Conservation (phyloP, 1,139 yeast genomes). For the Yamadazyma dushanensis region DNA sequence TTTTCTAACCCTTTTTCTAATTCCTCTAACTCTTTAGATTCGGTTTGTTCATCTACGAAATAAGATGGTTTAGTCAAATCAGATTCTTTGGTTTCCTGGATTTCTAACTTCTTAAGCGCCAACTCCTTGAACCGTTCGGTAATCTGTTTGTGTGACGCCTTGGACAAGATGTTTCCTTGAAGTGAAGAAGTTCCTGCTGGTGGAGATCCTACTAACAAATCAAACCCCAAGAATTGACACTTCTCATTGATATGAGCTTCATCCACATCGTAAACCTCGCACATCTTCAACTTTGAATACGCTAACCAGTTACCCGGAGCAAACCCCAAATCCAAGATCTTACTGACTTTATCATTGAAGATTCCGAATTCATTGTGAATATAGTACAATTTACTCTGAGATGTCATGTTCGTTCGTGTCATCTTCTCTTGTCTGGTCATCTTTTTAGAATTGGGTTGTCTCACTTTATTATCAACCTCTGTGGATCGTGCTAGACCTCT, state of each 20-base stretch:
- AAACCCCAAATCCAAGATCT: conserved; percentile 58
- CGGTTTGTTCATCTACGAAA: conserved; percentile 29
- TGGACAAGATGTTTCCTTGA: conserved; percentile 83
- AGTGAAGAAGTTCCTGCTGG: conserved; percentile 77
- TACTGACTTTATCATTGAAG: conserved; percentile 26
- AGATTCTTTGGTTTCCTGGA: not conserved
- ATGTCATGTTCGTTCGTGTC: conserved; percentile 22
- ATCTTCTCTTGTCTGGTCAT: conserved; percentile 27
- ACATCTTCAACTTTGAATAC: conserved; percentile 51
- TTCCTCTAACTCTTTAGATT: conserved; percentile 21
- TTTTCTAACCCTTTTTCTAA: conserved; percentile 11
- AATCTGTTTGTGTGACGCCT: conserved; percentile 61
- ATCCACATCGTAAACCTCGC: conserved; percentile 26
- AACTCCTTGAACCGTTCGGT: conserved; percentile 53
- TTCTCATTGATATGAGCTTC: conserved; percentile 53
- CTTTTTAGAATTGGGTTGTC: conserved; percentile 5
- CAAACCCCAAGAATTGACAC: conserved; percentile 82
- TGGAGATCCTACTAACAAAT: conserved; percentile 74
- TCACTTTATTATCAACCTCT: conserved; percentile 1
- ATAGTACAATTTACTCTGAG: conserved; percentile 27
- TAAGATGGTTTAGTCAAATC: conserved; percentile 18
- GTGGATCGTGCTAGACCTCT: conserved; percentile 4
- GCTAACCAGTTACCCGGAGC: conserved; percentile 98
- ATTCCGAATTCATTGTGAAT: conserved; percentile 31
- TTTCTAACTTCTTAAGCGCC: conserved; percentile 20